phyloP scores from a whole-genome alignment of 2,329 filamentous ascomycete genomes.

The Penicillium sp. region DNA sequence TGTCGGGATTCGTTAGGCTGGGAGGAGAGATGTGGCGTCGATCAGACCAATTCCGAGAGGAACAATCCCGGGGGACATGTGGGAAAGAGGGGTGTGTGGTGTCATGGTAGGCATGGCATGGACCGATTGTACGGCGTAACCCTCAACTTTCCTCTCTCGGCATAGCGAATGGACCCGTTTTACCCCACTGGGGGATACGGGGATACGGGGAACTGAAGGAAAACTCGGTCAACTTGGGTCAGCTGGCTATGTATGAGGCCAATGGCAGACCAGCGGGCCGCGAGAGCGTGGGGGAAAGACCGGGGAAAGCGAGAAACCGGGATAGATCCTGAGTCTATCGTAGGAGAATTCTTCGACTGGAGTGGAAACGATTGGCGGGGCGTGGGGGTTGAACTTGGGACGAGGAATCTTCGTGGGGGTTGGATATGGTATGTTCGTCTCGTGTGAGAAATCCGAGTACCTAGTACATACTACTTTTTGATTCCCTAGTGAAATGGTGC shows the following conservation, averaged over 20 bases:
- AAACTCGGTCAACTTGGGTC: slow-evolving; percentile 5
- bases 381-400: not conserved
- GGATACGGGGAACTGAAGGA: not conserved
- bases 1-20: not conserved
- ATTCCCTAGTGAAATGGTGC: not conserved
- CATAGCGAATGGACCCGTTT: not conserved
- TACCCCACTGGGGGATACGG: not conserved
- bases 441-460: not conserved
- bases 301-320: slow-evolving; percentile 3
- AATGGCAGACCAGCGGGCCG: not conserved
- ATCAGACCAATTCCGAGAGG: slow-evolving; percentile 1
- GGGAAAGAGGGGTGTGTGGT: not conserved
- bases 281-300: slow-evolving; percentile 4
- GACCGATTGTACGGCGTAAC: slow-evolving; percentile 1
- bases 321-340: not conserved
- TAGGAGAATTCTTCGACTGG: not conserved
- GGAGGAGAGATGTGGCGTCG: slow-evolving; percentile 2
- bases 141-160: not conserved
- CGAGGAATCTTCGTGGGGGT: not conserved
- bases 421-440: not conserved
- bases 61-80: not conserved
- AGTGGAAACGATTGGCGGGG: not conserved
- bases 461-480: not conserved
- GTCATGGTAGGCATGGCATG: not conserved
- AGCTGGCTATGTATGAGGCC: not conserved